Base-by-base conservation (phyloP, 1,284 basidiomycete genomes). In the Cystobasidium sp. region DNA sequence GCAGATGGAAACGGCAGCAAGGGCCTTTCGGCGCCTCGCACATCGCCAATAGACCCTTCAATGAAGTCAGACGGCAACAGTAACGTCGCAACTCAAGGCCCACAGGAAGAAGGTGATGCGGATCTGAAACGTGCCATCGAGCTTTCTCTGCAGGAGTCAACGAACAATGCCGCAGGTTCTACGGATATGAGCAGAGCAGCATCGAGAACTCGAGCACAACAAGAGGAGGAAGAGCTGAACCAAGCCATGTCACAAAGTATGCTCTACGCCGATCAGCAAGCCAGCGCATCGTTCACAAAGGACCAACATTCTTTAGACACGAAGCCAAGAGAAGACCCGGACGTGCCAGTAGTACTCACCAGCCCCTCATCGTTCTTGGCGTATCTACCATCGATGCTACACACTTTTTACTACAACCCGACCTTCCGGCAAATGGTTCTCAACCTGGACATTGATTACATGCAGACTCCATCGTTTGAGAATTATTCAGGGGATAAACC, bases 201-300 rank as follows among this genome's bases (percentile, higher is more conserved):
- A 7, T 52, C 46, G 8, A 65, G 41, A n/a, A 43, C 62, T 8
- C 62, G 63, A 7, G 20, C 41, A 37, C 44, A 68, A 39, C 47
- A 73, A 53, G 70, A 73, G 47, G 70, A 73, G 22, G 70, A 65
- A 16, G 70, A 73, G 18, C 46, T 73, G 18, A 44, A 37, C n/a
- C 14, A 51, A 46, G 70, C 70, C 12, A 39, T 73, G 46, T 53
- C 49, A 8, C 41, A 53, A 31, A 73, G 70, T 20, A 66, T 73
- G 20, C 44, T 53, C 20, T 62, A 65, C 41, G 55, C 62, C 14
- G 41, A 56, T 16, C 20, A 43, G 62, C 37, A 46, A 44, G 49
- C 70, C 18, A 66, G 64, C 41, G 20, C 61, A 18, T 14, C 63
- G 4, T 22, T 37, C 16, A 18, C 37, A 18, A 53, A 44, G 14